These are phyloP conservation scores for Fusarium virguliforme DNA, from an alignment of 2,329 filamentous ascomycete genomes.

Conservation along the genomic window DNA sequence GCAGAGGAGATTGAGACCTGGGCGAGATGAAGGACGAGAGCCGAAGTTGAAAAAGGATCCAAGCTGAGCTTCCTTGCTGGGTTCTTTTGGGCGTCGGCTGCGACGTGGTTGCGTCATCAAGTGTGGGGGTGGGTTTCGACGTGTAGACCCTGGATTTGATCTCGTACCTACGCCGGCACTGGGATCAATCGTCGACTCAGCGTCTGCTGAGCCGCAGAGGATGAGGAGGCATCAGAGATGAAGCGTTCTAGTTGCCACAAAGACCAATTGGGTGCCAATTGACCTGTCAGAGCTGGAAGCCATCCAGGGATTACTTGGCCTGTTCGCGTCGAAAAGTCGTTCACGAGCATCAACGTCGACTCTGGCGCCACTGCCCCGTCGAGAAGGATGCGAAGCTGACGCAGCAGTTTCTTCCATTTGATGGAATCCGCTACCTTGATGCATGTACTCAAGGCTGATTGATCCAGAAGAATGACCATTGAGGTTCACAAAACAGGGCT, in stretches of 20 bases:
- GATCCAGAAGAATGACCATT: background rate
- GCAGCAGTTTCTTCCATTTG: background rate
- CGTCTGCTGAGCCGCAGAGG: slow-evolving; percentile 20
- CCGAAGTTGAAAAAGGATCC: slow-evolving; percentile 24
- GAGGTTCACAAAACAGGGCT: background rate
- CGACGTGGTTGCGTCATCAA: slow-evolving; percentile 39
- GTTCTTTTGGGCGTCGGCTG: slow-evolving; percentile 31
- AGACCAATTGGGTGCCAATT: background rate
- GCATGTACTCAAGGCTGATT: background rate
- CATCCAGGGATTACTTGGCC: background rate
- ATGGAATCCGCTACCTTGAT: background rate
- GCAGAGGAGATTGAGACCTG: background rate
- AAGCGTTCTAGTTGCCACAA: background rate
- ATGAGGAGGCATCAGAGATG: background rate
- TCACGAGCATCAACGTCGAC: background rate
- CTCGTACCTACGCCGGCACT: background rate
- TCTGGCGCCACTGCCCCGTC: background rate
- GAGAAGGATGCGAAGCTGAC: background rate
- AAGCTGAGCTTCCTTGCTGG: slow-evolving; percentile 16
- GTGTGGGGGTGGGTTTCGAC: slow-evolving; percentile 42
- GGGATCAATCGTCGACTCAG: slow-evolving; percentile 13
- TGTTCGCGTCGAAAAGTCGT: background rate
- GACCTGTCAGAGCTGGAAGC: background rate
- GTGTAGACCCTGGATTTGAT: slow-evolving; percentile 33
- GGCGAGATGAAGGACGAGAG: slow-evolving; percentile 11